Conservation (phyloP, 306 rosid genomes). For the Trifolium repens region DNA sequence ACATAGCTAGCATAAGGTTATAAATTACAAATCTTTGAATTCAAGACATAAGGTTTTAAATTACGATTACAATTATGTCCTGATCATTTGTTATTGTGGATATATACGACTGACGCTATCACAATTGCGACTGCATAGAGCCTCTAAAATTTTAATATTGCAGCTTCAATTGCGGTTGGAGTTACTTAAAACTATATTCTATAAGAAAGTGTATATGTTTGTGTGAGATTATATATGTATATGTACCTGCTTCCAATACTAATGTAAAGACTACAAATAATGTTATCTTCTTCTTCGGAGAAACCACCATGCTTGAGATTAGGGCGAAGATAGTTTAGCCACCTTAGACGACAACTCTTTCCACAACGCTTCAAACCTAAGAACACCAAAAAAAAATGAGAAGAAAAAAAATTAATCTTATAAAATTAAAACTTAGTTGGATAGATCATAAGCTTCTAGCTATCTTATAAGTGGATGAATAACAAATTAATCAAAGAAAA, state of each 20-base stretch:
- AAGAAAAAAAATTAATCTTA: neutral
- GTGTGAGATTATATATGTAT: too few species aligned
- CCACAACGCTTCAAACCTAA: constrained; percentile 92
- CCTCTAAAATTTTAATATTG: too few species aligned
- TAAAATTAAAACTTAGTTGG: neutral
- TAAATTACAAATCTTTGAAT: neutral
- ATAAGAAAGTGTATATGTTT: too few species aligned
- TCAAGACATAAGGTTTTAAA: neutral
- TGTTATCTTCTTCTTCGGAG: constrained; percentile 90
- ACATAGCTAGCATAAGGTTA: neutral
- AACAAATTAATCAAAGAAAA: constrained; percentile 22
- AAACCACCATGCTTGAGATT: constrained; percentile 92
- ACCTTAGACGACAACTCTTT: constrained; percentile 91
- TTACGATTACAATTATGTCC: neutral
- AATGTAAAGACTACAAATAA: constrained; percentile 84
- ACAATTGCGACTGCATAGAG: neutral
- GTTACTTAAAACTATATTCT: neutral
- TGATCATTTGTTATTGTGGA: too few species aligned
- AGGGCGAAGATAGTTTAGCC: constrained; percentile 97
- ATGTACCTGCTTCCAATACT: constrained; percentile 95
- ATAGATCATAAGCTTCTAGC: neutral
- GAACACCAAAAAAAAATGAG: neutral
- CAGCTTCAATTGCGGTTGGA: neutral
- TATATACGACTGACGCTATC: neutral
- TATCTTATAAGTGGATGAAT: neutral